Evolutionary conservation across 495 filamentous ascomycete species (phyloP), one percentile per base, ranked within the genome.

Genomic region (Neurospora discreta): DNA sequence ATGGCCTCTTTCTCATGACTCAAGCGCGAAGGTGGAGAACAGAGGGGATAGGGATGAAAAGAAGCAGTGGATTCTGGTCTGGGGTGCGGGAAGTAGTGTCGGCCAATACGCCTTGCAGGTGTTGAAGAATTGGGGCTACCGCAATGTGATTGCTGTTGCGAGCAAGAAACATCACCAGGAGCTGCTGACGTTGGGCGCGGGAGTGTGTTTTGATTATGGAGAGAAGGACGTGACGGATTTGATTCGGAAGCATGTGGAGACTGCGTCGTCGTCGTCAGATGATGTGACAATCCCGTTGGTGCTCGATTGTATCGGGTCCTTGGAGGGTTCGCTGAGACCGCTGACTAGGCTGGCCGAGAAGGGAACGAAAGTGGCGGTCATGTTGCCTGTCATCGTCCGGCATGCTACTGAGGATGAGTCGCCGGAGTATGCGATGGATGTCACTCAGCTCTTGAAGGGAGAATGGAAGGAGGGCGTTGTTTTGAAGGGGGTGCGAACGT

Each of bases 221-320:
- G 74, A 78, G 15, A 69, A 78, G 0, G 74, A 76, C 26, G 77
- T 87, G 11, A 77, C 80, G 4, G 76, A 81, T 11, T 71, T 81
- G 65, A 79, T 86, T 15, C 42, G 80, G 13, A 67, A 44, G 26
- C 73, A 78, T 68, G 70, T 74, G 0, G 71, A 1, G 15, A 16
- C 15, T 6, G 13, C 40, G 41, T 18, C 46, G 46, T 33, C 42
- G 26, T 65, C 52, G 7, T 65, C 23, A 36, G 13, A 36, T 65
- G 43, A 33, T 33, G 20, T 79, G 7, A 72, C 68, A 23, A 75
- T 87, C 60, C 80, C 81, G 39, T 78, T 80, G 42, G 78, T 88
- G 9, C 69, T 89, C 30, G 86, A 89, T 75, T 87, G 86, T 76
- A 88, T 89, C 69, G 86, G 86, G 8, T 84, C 81, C 1, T 74